Percentiles rank a stretch among this genome's conserved stretches.
Evolutionary conservation across 306 rosid species (phyloP).

Genomic region (Medicago truncatula): DNA sequence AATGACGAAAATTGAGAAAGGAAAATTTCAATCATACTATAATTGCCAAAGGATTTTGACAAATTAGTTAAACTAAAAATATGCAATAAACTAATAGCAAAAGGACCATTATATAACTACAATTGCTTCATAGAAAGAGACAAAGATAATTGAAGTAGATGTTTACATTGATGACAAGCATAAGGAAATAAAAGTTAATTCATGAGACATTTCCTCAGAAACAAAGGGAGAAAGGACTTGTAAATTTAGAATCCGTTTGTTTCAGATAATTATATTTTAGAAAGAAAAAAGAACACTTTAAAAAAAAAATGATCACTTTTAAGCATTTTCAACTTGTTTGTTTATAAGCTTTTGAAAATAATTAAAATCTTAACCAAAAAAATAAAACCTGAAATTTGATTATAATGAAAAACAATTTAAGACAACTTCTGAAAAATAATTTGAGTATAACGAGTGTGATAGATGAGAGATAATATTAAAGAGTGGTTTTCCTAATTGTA

Average conservation of each 20-base stretch:
- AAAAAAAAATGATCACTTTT: background rate
- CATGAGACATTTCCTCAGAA: slow-evolving; percentile 15
- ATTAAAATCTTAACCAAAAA: background rate
- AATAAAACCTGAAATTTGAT: background rate
- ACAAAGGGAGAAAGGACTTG: slow-evolving; percentile 23
- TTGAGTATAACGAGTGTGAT: background rate
- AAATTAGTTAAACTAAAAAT: slow-evolving; percentile 5
- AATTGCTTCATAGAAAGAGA: slow-evolving; percentile 15
- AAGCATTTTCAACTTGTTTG: background rate
- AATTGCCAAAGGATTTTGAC: background rate
- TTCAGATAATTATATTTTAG: too few relatives aligned
- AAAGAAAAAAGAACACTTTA: background rate
- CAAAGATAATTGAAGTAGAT: background rate
- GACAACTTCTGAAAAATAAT: background rate
- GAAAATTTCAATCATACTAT: slow-evolving; percentile 15
- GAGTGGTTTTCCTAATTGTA: background rate
- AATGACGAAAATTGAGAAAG: background rate
- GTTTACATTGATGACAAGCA: too few relatives aligned
- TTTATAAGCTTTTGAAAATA: background rate
- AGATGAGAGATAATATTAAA: background rate
- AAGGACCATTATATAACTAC: background rate
- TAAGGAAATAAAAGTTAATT: slow-evolving; percentile 8
- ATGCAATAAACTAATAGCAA: background rate
- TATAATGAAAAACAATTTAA: background rate
- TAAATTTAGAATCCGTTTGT: background rate